Percentiles rank a stretch among this genome's conserved stretches.
Evolutionary conservation across 2,329 filamentous ascomycete genomes (phyloP).

Genomic region (Hirsutella rhossiliensis): DNA sequence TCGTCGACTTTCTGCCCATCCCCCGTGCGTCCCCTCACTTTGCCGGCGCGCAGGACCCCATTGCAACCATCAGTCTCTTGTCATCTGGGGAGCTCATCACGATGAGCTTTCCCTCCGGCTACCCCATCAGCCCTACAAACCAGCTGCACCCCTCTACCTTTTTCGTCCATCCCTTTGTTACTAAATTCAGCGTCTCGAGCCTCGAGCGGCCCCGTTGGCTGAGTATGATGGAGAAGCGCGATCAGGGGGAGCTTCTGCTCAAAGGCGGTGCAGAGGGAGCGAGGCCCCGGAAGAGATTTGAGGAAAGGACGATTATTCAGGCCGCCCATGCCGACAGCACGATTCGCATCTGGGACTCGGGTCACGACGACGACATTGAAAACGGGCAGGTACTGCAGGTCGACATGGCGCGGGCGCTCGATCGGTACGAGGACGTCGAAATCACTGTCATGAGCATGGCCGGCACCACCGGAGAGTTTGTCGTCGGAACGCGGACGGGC

Average conservation of each 20-base stretch:
- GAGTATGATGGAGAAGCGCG: constrained; percentile 74
- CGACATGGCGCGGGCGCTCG: constrained; percentile 72
- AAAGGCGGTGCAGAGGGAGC: constrained; percentile 66
- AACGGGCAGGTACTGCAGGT: constrained; percentile 73
- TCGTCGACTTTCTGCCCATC: constrained; percentile 71
- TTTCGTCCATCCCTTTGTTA: constrained; percentile 83
- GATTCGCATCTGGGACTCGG: constrained; percentile 85
- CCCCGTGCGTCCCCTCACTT: constrained; percentile 79
- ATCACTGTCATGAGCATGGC: constrained; percentile 72
- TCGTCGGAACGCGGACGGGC: constrained; percentile 68
- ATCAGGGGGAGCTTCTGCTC: constrained; percentile 65
- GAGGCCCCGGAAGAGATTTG: constrained; percentile 62
- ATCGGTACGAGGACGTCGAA: constrained; percentile 64
- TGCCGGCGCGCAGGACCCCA: constrained; percentile 76
- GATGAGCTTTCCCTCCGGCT: constrained; percentile 82
- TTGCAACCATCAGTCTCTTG: constrained; percentile 68
- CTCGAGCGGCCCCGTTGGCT: constrained; percentile 77
- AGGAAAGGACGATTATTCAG: constrained; percentile 73
- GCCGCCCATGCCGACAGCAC: constrained; percentile 86
- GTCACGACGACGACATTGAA: constrained; percentile 86
- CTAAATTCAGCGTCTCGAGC: constrained; percentile 56
- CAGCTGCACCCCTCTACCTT: constrained; percentile 80
- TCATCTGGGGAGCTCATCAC: constrained; percentile 83
- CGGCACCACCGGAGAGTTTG: constrained; percentile 71
- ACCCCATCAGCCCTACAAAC: constrained; percentile 84